These are phyloP conservation scores for Neurospora terricola DNA, from an alignment of 495 filamentous ascomycete genomes.

Conservation along the genomic window DNA sequence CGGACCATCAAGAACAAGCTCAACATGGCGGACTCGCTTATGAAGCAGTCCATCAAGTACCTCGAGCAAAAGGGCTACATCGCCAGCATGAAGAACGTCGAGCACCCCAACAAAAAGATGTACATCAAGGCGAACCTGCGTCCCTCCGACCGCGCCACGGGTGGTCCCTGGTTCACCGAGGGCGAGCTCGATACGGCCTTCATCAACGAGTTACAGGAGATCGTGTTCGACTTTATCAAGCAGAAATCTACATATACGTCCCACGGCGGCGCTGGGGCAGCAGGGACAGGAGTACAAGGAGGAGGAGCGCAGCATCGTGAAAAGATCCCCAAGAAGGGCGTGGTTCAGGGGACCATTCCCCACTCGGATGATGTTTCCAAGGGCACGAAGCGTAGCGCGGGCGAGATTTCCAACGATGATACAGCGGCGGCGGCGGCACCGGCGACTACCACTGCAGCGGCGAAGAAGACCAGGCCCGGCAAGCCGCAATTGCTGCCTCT, in stretches of 20 bases:
- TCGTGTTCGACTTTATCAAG: constrained; percentile 62
- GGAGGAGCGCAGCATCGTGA: constrained; percentile 11
- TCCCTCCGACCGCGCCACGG: constrained; percentile 80
- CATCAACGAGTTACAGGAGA: constrained; percentile 57
- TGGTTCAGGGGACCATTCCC: constrained; percentile 25
- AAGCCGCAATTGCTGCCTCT: constrained; percentile 45
- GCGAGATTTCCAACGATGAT: constrained; percentile 36
- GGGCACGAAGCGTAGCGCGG: constrained; percentile 33
- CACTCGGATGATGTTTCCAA: constrained; percentile 18
- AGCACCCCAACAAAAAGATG: constrained; percentile 60
- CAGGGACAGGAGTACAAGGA: constrained; percentile 15
- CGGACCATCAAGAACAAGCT: constrained; percentile 63
- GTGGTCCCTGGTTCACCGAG: constrained; percentile 88
- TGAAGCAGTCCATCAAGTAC: constrained; percentile 65
- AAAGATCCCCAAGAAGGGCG: constrained; percentile 32
- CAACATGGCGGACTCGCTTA: constrained; percentile 66
- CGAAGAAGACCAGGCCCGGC: constrained; percentile 9
- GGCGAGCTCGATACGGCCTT: constrained; percentile 70
- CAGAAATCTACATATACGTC: constrained; percentile 52
- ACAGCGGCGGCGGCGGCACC: neutral
- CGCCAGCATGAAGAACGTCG: constrained; percentile 49
- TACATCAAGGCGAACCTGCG: constrained; percentile 72
- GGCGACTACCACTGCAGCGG: constrained; percentile 16
- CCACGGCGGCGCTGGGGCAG: neutral
- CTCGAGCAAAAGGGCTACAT: constrained; percentile 56